Evolutionary conservation across 345 rosid species (phyloP).

Genomic region (Gossypium stocksii): DNA sequence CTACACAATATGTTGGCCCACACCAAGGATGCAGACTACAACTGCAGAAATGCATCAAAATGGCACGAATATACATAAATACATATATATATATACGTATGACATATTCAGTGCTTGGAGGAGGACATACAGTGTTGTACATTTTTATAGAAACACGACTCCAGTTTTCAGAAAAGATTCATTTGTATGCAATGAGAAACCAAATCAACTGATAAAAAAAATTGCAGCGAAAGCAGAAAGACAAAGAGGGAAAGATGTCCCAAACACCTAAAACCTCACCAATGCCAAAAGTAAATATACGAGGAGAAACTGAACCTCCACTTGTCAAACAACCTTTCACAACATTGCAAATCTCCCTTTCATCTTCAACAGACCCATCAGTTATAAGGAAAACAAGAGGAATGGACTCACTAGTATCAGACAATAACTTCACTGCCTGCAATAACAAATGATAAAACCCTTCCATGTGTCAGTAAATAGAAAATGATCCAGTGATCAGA

Average conservation of each 20-base stretch:
- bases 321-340: slow-evolving; percentile 39
- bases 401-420: slow-evolving; percentile 45
- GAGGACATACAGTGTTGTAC: background rate
- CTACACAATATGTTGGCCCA: no score
- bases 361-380: slow-evolving; percentile 87
- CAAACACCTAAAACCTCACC: slow-evolving; percentile 36
- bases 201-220: background rate
- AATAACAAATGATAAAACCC: slow-evolving; percentile 3
- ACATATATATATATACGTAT: no score
- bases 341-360: slow-evolving; percentile 65
- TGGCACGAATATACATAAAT: no score
- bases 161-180: background rate
- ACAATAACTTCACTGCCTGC: slow-evolving; percentile 76
- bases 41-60: no score
- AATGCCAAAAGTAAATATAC: slow-evolving; percentile 81
- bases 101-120: no score
- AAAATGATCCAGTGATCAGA: background rate
- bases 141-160: background rate
- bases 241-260: background rate
- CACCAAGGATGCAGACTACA: no score
- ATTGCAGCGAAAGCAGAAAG: background rate
- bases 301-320: slow-evolving; percentile 50
- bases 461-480: background rate
- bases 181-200: background rate
- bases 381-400: slow-evolving; percentile 82